Conservation (phyloP, 805 yeast genomes). For the Wickerhamiella galacta region DNA sequence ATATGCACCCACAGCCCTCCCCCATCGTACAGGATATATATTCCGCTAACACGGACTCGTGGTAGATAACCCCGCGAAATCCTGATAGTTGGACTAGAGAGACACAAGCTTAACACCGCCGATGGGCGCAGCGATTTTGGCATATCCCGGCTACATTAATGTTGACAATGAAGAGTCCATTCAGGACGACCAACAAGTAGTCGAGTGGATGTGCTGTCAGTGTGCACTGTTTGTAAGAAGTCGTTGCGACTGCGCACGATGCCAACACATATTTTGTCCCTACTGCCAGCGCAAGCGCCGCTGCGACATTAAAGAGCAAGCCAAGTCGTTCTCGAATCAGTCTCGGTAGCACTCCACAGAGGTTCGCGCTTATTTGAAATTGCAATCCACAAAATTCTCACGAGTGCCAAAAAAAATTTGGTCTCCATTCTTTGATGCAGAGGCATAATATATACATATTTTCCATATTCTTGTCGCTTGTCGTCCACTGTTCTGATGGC, state of each 20-base stretch:
- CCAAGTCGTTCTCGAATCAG: no score
- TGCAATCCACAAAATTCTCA: no score
- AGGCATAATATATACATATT: no score
- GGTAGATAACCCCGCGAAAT: neutral
- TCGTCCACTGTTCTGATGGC: no score
- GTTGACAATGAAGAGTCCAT: neutral
- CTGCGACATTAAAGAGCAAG: constrained; percentile 9
- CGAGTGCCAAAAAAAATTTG: no score
- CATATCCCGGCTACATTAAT: neutral
- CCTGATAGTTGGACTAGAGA: neutral
- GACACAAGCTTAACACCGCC: neutral
- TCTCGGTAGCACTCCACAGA: no score
- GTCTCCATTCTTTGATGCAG: no score
- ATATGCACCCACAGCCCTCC: neutral
- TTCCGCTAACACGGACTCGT: neutral
- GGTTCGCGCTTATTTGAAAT: no score
- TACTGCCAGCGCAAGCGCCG: constrained; percentile 18
- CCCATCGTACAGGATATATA: neutral
- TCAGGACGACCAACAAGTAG: constrained; percentile 6
- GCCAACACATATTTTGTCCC: constrained; percentile 20
- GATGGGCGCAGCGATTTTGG: neutral
- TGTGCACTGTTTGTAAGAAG: constrained; percentile 18
- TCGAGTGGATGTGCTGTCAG: constrained; percentile 24
- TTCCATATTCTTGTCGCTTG: no score
- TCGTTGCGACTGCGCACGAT: constrained; percentile 19